Evolutionary conservation across 78 protist genomes (phyloP), one percentile per base, ranked within the genome.

Genomic region (Chrysochromulina parva): DNA sequence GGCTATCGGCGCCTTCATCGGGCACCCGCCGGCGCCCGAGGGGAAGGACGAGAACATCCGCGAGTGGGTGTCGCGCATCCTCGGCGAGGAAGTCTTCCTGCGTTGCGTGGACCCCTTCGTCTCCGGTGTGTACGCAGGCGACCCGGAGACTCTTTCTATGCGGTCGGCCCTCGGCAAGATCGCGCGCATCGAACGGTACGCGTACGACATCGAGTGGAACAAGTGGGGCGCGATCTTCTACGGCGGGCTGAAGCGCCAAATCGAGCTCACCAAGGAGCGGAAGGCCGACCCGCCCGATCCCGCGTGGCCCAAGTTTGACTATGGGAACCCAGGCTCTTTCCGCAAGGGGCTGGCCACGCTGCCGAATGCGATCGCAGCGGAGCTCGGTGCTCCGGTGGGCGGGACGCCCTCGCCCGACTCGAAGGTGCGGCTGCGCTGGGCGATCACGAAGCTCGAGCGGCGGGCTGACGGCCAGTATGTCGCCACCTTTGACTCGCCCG

Each of bases 121-220:
- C 14, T 84, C 90, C 38, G 93, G 93, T 20, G 93, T 90, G 58
- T 90, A 90, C 17, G 93, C 93, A 20, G 93, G 93, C 73, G 92
- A 88, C 80, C 91, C 91, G 47, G 1, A 1, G 65, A 67, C 11
- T 28, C 91, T 88, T 24, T 7, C 85, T 16, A 69, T 88, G 74
- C 0, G 9, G 28, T 3, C 48, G 47, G 91, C 91, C 54, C 69
- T 90, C 50, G 7, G 7, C 55, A 90, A 90, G 90, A 81, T 90
- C 50, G 78, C 78, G 78, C 78, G 78, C 26, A 69, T 69, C 50
- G 78, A 69, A 50, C 53, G 16, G n/a, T 69, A 69, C 48, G 6
- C 78, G 78, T 69, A 69, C 78, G 20, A 17, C 13, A 69, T 69
- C 78, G 78, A 28, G 26, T 69, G 78, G 78, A 69, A 69, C 50